Evolutionary conservation across 495 filamentous ascomycete species (phyloP).

Genomic region (Penicillium soppii): DNA sequence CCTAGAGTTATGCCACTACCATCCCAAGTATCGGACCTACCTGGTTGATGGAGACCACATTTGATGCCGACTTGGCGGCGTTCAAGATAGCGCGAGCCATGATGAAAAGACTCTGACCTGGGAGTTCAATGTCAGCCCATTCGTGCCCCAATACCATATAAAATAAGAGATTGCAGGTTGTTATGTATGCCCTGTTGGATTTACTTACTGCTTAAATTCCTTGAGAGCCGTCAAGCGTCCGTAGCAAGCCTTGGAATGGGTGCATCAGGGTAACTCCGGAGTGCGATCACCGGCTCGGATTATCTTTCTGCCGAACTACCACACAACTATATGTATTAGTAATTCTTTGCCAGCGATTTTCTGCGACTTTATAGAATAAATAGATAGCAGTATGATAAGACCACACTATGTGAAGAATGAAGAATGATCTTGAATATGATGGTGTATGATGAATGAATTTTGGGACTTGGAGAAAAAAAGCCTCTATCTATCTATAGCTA

Average conservation of each 20-base stretch:
- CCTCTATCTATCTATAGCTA: no score
- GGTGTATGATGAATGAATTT: no score
- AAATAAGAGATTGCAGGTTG: no score
- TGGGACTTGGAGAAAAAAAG: no score
- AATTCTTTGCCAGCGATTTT: neutral
- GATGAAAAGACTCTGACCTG: slow-evolving; percentile 31
- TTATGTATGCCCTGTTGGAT: neutral
- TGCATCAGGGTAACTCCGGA: slow-evolving; percentile 17
- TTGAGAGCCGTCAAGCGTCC: slow-evolving; percentile 12
- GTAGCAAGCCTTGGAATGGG: slow-evolving; percentile 14
- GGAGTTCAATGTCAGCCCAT: slow-evolving; percentile 7
- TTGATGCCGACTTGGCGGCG: slow-evolving; percentile 43
- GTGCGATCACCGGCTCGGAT: slow-evolving; percentile 13
- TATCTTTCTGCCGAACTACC: slow-evolving; percentile 11
- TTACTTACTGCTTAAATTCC: slow-evolving; percentile 18
- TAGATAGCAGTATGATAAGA: no score
- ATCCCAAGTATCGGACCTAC: slow-evolving; percentile 16
- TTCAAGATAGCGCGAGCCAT: slow-evolving; percentile 45
- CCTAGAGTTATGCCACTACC: neutral
- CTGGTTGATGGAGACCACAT: slow-evolving; percentile 39
- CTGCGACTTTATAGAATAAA: neutral
- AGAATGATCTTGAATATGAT: no score
- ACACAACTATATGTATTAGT: slow-evolving; percentile 7
- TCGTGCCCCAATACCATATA: neutral
- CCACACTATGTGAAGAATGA: no score